Base-by-base conservation (phyloP, 768 basidiomycete species). In the Suillus fuscotomentosus region DNA sequence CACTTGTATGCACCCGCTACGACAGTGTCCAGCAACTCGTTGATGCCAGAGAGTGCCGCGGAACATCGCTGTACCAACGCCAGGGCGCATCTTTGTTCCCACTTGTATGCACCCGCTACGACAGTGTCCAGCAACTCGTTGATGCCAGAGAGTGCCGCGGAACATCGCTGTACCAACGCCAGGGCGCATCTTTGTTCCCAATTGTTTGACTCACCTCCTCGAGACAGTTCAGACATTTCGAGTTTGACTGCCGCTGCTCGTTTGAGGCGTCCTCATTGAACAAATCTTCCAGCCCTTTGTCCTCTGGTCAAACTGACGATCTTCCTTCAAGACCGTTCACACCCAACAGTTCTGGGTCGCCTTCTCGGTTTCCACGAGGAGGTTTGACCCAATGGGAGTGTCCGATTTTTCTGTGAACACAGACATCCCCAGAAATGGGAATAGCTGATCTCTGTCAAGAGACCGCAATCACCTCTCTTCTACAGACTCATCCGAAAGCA, bases 81-180 rank as follows among this genome's bases (percentile, higher is more conserved):
- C 22, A 71, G 78, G 39, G 73, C 76, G 6, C 78, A 79, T 17
- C 62, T 80, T 53, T 72, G 75, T 15, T 66, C 75, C 4, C 42
- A 65, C n/a, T 15, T 55, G 17, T 42, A n/a, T n/a, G n/a, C n/a
- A n/a, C n/a, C 71, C n/a, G 36, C 65, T 38, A 70, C 77, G 4
- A 71, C 77, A 63, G 45, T 77, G 17, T 73, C 77, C 38, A 66
- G 75, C 17, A 83, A 77, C 42, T 80, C 79, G 0, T 78, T 81
- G 51, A 76, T 81, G 47, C 75, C 78, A 1, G 83, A 84, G 68
- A 83, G 75, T 64, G 79, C 79, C 3, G 76, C 76, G 10, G 83
- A 83, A 61, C 74, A 78, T 54, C 76, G 81, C 39, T 72, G 79
- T 20, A 71, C 76, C 22, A 73, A 71, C 9, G 81, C 81, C 22